phyloP scores from a whole-genome alignment of 371 early-diverging fungal genomes.

The Syncephalastrum monosporum region DNA sequence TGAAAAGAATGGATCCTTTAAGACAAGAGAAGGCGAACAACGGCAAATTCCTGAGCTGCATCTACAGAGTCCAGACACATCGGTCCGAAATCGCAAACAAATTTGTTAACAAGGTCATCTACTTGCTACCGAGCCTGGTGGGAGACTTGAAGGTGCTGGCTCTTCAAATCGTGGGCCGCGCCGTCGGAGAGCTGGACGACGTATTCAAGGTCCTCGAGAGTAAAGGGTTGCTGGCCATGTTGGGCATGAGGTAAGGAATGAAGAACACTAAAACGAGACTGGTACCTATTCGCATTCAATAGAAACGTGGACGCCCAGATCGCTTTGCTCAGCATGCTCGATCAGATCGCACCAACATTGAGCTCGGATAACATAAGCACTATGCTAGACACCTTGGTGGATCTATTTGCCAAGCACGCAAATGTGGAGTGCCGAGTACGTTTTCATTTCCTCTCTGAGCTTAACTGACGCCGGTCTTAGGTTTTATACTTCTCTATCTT shows the following conservation, averaged over 20 bases:
- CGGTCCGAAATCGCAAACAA: conserved; percentile 34
- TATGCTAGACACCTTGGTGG: conserved; percentile 36
- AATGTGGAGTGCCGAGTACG: conserved; percentile 52
- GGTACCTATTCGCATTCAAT: background rate
- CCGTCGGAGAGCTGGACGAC: conserved; percentile 43
- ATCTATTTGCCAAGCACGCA: conserved; percentile 37
- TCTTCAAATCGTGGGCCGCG: conserved; percentile 55
- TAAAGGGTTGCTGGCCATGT: conserved; percentile 18
- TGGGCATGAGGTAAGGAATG: conserved; percentile 36
- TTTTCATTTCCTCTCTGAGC: background rate
- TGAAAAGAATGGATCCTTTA: conserved; percentile 12
- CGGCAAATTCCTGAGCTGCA: conserved; percentile 31
- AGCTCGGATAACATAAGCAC: conserved; percentile 32
- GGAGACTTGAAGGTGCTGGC: conserved; percentile 40
- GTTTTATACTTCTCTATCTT: conserved; percentile 28
- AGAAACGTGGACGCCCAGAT: conserved; percentile 62
- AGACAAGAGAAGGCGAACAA: background rate
- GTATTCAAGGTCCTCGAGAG: conserved; percentile 36
- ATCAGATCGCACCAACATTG: conserved; percentile 40
- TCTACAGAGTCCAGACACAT: conserved; percentile 47
- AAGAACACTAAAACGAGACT: background rate
- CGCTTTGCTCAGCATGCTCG: conserved; percentile 49
- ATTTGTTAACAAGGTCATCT: conserved; percentile 33
- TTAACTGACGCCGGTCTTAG: conserved; percentile 27
- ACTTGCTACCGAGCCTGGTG: conserved; percentile 32